phyloP scores from a whole-genome alignment of 2,329 filamentous ascomycete genomes.

The Nemania diffusa region DNA sequence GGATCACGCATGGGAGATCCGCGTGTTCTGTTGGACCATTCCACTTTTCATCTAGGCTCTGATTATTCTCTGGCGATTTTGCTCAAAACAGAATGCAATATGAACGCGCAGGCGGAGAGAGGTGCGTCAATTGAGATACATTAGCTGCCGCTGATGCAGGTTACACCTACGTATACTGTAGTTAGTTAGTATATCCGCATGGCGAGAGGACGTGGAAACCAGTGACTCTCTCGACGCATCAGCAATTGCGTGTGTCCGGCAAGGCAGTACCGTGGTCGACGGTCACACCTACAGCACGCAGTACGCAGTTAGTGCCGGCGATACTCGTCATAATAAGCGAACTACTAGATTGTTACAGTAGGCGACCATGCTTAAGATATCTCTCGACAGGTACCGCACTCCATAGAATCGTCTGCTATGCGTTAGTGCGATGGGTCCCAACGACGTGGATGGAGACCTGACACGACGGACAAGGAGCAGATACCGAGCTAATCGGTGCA shows the following conservation, averaged over 20 bases:
- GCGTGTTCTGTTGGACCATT: slow-evolving; percentile 30
- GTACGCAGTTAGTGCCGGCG: not conserved
- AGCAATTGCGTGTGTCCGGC: slow-evolving; percentile 10
- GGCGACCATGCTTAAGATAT: no score
- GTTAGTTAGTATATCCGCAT: slow-evolving; percentile 28
- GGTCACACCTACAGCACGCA: not conserved
- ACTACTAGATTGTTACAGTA: no score
- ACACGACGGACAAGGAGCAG: slow-evolving; percentile 37
- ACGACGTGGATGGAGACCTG: slow-evolving; percentile 45
- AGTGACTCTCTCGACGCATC: not conserved
- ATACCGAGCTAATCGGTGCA: slow-evolving; percentile 49
- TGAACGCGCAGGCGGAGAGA: not conserved
- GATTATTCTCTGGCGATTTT: not conserved
- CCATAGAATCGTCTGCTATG: slow-evolving; percentile 41
- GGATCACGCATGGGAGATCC: slow-evolving; percentile 43
- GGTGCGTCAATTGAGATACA: slow-evolving; percentile 30
- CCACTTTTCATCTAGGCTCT: slow-evolving; percentile 17
- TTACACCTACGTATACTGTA: no score
- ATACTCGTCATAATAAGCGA: slow-evolving; percentile 4
- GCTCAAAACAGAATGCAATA: slow-evolving; percentile 18
- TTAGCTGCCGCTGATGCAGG: slow-evolving; percentile 41
- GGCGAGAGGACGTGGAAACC: slow-evolving; percentile 32
- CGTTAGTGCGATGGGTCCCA: slow-evolving; percentile 42
- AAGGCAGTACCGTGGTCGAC: no score
- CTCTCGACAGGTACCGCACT: no score